Base-by-base conservation (phyloP, 2,329 filamentous ascomycete genomes). In the Nemania diffusa region DNA sequence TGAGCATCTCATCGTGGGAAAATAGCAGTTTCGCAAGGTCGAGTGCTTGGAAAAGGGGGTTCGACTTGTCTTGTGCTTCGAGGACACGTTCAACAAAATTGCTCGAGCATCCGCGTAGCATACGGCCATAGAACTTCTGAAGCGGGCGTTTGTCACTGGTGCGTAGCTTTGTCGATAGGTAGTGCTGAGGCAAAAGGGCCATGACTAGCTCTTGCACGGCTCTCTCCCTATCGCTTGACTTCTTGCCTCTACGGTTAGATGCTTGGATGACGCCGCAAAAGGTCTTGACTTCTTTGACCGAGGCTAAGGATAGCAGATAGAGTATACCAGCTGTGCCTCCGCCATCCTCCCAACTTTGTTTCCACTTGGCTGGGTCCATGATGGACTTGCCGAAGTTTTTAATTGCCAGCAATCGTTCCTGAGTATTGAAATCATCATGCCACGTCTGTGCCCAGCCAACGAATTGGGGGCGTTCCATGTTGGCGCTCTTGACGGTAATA, bases 101-200 rank as follows among this genome's bases (percentile, higher is more conserved):
- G 32, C 64, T 67, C 22, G 64, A 69, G 53, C 67, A 69, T 55
- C 59, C 67, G 8, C 60, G 44, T 5, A 69, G 57, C 64, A 69
- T 67, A 48, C 40, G 57, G 17, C 64, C 20, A 44, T 67, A 69
- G 29, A 51, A 46, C 20, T 67, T 69, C 37, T 69, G 60, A 15
- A 69, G 57, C 13, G 67, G 64, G 26, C 67, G 64, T 51, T 58
- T 57, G 37, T 69, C 67, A 3, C 1, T 40, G 34, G 67, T 67
- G 27, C 60, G 51, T 27, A 69, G 51, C 26, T 46, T 15, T 4
- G 60, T 64, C 2, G 64, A 64, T 42, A 51, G 67, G n/a, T 67
- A 69, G 51, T 69, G 67, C 56, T 69, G 55, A 24, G 67, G 64
- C 11, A 69, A 34, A 48, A 69, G 64, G 17, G 67, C 67, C 64